These are phyloP conservation scores for Rhodamnia rubescens DNA, from an alignment of 345 rosid genomes.

Conservation along the genomic window DNA sequence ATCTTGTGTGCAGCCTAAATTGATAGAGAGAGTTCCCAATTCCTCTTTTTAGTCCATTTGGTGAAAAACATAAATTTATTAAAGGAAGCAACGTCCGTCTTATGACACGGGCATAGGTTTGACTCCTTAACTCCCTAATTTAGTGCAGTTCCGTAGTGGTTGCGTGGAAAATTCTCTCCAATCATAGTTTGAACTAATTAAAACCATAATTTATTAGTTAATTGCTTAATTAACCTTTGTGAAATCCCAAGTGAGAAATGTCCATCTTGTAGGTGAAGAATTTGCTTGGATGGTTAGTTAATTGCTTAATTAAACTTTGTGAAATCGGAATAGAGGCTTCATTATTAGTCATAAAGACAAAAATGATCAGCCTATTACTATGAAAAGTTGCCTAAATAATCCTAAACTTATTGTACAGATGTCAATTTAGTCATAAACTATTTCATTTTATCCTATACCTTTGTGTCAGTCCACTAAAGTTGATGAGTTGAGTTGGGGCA, in stretches of 20 bases:
- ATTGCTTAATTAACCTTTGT: too few relatives aligned
- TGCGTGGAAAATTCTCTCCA: background rate
- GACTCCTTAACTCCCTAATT: background rate
- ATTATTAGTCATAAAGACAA: background rate
- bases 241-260: background rate
- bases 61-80: background rate
- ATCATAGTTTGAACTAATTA: background rate
- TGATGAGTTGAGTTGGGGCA: background rate
- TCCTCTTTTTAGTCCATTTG: background rate
- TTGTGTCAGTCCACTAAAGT: background rate
- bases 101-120: background rate
- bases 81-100: background rate
- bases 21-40: background rate
- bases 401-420: background rate
- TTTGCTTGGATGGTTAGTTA: background rate
- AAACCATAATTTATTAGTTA: background rate
- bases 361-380: background rate
- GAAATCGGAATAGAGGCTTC: background rate
- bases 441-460: accelerated
- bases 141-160: background rate
- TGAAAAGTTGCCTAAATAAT: background rate
- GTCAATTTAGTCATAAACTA: background rate
- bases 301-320: background rate
- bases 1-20: background rate
- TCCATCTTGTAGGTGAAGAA: background rate